These are phyloP conservation scores for Boletus vermiculosoides DNA, from an alignment of 768 basidiomycete genomes.

Conservation along the genomic window DNA sequence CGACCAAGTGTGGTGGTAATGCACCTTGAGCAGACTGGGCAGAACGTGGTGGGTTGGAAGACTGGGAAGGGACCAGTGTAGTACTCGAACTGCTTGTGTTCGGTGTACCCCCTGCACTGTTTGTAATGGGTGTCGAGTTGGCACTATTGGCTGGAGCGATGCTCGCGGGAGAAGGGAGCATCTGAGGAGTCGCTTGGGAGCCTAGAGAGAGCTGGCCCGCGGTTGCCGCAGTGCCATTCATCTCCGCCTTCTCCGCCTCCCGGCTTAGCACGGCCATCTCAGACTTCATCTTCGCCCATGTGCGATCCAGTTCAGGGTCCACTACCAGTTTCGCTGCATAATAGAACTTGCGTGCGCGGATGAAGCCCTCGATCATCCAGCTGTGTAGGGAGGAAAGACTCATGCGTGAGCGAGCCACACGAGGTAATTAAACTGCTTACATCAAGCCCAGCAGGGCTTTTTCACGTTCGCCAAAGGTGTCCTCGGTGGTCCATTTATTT, in stretches of 20 bases:
- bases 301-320: constrained; percentile 36
- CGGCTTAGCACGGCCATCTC: constrained; percentile 33
- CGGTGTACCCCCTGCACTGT: constrained; percentile 54
- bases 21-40: constrained; percentile 35
- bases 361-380: constrained; percentile 77
- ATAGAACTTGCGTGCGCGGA: constrained; percentile 52
- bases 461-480: constrained; percentile 46
- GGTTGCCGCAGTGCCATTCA: constrained; percentile 28
- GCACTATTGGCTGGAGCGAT: constrained; percentile 66
- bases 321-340: constrained; percentile 37
- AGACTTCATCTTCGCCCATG: constrained; percentile 34
- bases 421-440: constrained; percentile 45
- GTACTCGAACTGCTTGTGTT: constrained; percentile 34
- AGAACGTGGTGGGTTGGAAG: constrained; percentile 30
- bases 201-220: constrained; percentile 26
- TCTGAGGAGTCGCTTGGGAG: constrained; percentile 55
- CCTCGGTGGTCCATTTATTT: constrained; percentile 56
- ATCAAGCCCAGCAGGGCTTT: constrained; percentile 74
- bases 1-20: constrained; percentile 38
- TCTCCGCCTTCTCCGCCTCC: constrained; percentile 38
- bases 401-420: constrained; percentile 27
- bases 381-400: constrained; percentile 39
- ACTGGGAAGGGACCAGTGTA: constrained; percentile 26
- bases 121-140: constrained; percentile 71
- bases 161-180: constrained; percentile 79